Evolutionary conservation across 495 filamentous ascomycete genomes (phyloP).

Genomic region (Sabuloglossum arenarium): DNA sequence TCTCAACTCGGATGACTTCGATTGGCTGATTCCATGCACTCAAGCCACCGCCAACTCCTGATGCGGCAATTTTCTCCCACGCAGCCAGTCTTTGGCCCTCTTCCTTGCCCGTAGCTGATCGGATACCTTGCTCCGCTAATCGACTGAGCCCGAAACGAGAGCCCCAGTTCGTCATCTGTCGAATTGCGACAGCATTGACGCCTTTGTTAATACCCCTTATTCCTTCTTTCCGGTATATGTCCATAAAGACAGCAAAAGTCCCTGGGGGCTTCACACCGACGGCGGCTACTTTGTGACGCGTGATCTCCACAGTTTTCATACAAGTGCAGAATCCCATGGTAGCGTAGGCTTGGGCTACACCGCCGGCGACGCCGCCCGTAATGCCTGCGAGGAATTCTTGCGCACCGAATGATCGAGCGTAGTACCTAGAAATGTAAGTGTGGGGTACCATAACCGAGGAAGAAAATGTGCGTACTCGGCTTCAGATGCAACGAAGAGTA

Average conservation of each 20-base stretch:
- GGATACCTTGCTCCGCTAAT: conserved; percentile 75
- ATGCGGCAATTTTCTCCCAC: conserved; percentile 76
- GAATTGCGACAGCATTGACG: conserved; percentile 94
- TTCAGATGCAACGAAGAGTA: conserved; percentile 97
- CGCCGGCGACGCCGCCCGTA: conserved; percentile 75
- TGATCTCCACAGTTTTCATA: conserved; percentile 99
- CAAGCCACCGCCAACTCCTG: conserved; percentile 74
- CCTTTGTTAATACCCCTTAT: conserved; percentile 94
- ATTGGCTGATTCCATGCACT: conserved; percentile 99
- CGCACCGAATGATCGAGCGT: conserved; percentile 62
- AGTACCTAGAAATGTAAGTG: conserved; percentile 27
- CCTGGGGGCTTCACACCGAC: conserved; percentile 62
- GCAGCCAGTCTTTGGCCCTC: conserved; percentile 52
- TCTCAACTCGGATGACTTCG: conserved; percentile 98
- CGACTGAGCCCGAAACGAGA: conserved; percentile 84
- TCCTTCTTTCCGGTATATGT: conserved; percentile 87
- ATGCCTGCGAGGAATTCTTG: conserved; percentile 76
- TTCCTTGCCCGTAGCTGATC: conserved; percentile 60
- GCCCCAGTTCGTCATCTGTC: conserved; percentile 99
- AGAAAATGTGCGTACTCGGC: conserved; percentile 35
- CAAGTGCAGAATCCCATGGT: conserved; percentile 99
- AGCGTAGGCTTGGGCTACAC: conserved; percentile 93
- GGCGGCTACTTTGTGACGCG: conserved; percentile 84
- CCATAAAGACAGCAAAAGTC: conserved; percentile 87
- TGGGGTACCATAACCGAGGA: conserved; percentile 2